Base-by-base conservation (phyloP, 2,329 filamentous ascomycete genomes). In the Dendryphion nanum region DNA sequence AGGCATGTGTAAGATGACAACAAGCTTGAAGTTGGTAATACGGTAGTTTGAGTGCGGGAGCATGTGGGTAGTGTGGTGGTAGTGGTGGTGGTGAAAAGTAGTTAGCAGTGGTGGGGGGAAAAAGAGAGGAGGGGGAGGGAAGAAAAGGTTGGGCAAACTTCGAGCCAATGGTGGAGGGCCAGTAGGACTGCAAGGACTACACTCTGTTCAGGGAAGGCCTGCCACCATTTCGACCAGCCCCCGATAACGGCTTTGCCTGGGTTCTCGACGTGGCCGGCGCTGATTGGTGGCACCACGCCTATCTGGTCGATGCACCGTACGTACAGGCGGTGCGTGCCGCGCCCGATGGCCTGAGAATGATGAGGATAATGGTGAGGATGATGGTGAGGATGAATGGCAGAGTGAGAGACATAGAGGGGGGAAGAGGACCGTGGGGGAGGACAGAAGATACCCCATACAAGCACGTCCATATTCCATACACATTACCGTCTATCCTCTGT, bases 171-270 rank as follows among this genome's bases (percentile, higher is more conserved):
- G 40, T 31, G 30, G 40, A 35, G 35, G 44, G 49, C 50, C 43
- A 31, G 52, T 53, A 49, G 50, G 53, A 47, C 55, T 57, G 61
- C 53, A 63, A 63, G 57, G 57, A 57, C 53, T 47, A 46, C 47
- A 33, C 45, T 45, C 46, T 54, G 48, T 54, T 37, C n/a, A n/a
- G n/a, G n/a, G n/a, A n/a, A n/a, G n/a, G n/a, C n/a, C n/a, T n/a
- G n/a, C n/a, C n/a, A n/a, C n/a, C n/a, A n/a, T n/a, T n/a, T 8
- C 6, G 17, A 48, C 37, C 18, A 36, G 48, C 47, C 58, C 29
- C 59, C 61, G 60, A 65, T 63, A 64, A 64, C 59, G 61, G 60
- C 60, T 45, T 55, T 38, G 48, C 45, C 56, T 38, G 48, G 53
- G n/a, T 47, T 50, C 44, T 49, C 48, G 59, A 65, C 61, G 61